A percentile compares a stretch with the other conserved stretches of the same genome.
phyloP scores from a whole-genome alignment of 805 yeast genomes.

The Pichia membranifaciens region DNA sequence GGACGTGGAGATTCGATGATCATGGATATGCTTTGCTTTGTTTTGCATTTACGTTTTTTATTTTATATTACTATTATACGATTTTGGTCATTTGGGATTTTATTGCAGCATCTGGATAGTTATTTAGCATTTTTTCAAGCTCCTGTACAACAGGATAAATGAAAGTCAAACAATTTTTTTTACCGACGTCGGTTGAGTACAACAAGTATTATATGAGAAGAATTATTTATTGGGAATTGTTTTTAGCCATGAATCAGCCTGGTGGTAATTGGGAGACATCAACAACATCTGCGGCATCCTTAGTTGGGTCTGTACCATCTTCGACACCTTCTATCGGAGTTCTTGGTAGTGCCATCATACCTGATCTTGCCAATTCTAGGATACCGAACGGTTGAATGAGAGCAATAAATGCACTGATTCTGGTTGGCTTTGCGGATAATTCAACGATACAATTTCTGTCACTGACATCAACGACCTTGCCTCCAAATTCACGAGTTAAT shows the following conservation, averaged over 20 bases:
- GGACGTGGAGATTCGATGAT: constrained; percentile 24
- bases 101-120: too few relatives aligned
- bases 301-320: constrained; percentile 43
- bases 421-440: constrained; percentile 87
- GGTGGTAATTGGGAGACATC: constrained; percentile 93
- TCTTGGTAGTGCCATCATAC: constrained; percentile 98
- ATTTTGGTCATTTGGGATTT: background rate
- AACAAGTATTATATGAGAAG: background rate
- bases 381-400: constrained; percentile 94
- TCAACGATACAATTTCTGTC: constrained; percentile 93
- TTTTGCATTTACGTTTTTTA: background rate
- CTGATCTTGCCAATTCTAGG: constrained; percentile 92
- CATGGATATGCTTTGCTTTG: too few relatives aligned
- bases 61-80: too few relatives aligned
- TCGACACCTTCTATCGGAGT: constrained; percentile 67
- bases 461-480: constrained; percentile 84
- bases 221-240: background rate
- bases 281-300: constrained; percentile 63
- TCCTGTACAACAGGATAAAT: too few relatives aligned
- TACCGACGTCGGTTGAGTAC: too few relatives aligned
- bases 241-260: constrained; percentile 45
- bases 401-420: constrained; percentile 80
- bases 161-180: too few relatives aligned
- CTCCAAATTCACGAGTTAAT: constrained; percentile 83
- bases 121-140: too few relatives aligned